Percentiles rank a stretch among this genome's conserved stretches.
phyloP scores from a whole-genome alignment of 2,329 filamentous ascomycete species.

The Thielaviopsis punctulata region DNA sequence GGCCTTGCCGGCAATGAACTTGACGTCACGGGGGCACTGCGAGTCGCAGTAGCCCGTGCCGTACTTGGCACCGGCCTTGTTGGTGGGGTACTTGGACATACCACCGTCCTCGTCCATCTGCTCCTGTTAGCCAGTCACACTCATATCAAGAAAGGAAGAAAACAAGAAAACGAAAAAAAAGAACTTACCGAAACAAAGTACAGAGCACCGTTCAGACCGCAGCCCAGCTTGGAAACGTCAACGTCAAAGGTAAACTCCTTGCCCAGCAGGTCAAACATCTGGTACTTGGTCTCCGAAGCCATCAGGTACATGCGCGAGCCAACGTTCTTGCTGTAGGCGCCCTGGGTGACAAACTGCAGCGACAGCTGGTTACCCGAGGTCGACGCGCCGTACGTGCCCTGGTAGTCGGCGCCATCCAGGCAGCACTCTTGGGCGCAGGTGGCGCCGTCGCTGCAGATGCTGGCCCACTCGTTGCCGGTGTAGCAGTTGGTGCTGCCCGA shows the following conservation, averaged over 20 bases:
- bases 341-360: conserved; percentile 34
- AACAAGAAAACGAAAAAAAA: not conserved
- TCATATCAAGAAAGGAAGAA: not conserved
- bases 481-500: conserved; percentile 29
- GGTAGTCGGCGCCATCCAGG: conserved; percentile 29
- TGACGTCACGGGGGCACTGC: conserved; percentile 29
- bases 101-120: conserved; percentile 36
- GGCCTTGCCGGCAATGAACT: conserved; percentile 30
- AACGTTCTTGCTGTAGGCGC: conserved; percentile 23
- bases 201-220: conserved; percentile 48
- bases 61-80: conserved; percentile 31
- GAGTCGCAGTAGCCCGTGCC: conserved; percentile 38
- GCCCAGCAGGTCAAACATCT: conserved; percentile 41
- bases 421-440: conserved; percentile 28
- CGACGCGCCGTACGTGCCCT: conserved; percentile 28
- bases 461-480: conserved; percentile 24
- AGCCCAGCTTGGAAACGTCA: conserved; percentile 43
- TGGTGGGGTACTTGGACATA: conserved; percentile 26
- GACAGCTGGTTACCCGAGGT: conserved; percentile 28
- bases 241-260: conserved; percentile 51
- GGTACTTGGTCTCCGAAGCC: conserved; percentile 34
- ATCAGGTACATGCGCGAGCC: conserved; percentile 41
- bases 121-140: not conserved
- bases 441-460: conserved; percentile 23
- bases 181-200: conserved; percentile 32